A percentile compares a stretch with the other conserved stretches of the same genome.
Conservation (phyloP, 129 eudicot species). For the Helianthus tuberosus region DNA sequence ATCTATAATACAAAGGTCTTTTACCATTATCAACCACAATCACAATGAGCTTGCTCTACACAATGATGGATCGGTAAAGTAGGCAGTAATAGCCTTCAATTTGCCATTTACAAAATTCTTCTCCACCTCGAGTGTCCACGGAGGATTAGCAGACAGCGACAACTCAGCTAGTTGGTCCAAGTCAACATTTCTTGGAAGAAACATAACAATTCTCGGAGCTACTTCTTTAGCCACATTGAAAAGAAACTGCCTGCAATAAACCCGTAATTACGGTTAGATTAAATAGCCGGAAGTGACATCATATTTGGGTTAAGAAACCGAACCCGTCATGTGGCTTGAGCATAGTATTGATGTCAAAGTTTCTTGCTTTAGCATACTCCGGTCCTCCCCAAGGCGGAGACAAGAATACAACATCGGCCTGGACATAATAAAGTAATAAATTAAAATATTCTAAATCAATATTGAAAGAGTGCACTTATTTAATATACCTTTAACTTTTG, state of each 20-base stretch:
- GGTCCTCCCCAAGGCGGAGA: conserved; percentile 99
- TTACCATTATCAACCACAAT: conserved; percentile 1
- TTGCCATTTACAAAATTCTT: conserved; percentile 75
- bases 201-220: conserved; percentile 82
- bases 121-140: conserved; percentile 96
- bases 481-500: conserved; percentile 71
- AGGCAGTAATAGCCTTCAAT: conserved; percentile 90
- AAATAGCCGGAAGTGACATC: background rate
- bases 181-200: conserved; percentile 92
- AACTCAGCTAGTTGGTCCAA: conserved; percentile 78
- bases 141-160: conserved; percentile 66
- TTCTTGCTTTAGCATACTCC: conserved; percentile 63
- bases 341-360: conserved; percentile 76
- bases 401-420: conserved; percentile 80
- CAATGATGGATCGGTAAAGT: conserved; percentile 50
- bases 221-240: conserved; percentile 61
- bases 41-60: conserved; percentile 14
- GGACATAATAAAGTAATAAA: conserved; percentile 26
- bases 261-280: background rate
- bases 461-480: background rate
- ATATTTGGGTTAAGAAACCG: conserved; percentile 18
- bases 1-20: background rate
- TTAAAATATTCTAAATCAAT: background rate
- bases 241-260: conserved; percentile 54
- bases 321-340: conserved; percentile 85